Base-by-base conservation (phyloP, 805 yeast species). In the Wickerhamomyces ciferrii region DNA sequence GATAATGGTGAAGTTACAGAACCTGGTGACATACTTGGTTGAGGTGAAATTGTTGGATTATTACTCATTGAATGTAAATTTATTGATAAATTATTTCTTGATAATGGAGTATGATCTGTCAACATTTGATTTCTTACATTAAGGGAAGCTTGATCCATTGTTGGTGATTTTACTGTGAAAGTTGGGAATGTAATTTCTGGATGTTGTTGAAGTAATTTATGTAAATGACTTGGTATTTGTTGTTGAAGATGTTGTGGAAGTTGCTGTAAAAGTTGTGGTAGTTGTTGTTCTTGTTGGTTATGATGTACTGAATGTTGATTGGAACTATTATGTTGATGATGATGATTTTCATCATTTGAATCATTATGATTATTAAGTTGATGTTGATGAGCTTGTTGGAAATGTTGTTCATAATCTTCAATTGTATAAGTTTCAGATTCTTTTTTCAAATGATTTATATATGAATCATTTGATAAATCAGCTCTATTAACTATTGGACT, bases 11-110 rank as follows among this genome's bases (percentile, higher is more conserved):
- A 55, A 3, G 57, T 54, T 0, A 51, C 53, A 8, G 61, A 52
- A 1, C 53, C 56, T 3, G 63, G 63, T 1, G 63, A 53, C 54
- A 59, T 54, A 2, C 57, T 51, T 7, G 65, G 66, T 23, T 59
- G 61, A 21, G 64, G 61, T 1, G 63, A 55, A 20, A 61, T 58
- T 1, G 63, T 62, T 23, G 65, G 65, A 20, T 60, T 60, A 24
- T 53, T 48, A 14, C 42, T 47, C 43, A 62, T 62, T 43, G 50
- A 60, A 42, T 37, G 58, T 53, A 47, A 53, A 45, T 51, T 65
- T 37, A 48, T 53, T 41, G 44, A 60, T 49, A 45, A 55, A 24
- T 40, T 48, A 37, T 46, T 51, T 51, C 61, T 41, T 15, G 41
- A 38, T 20, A n/a, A n/a, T 17, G 40, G 41, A n/a, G 43, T 32